Base-by-base conservation (phyloP, 306 rosid genomes). In the Cicer judaicum region DNA sequence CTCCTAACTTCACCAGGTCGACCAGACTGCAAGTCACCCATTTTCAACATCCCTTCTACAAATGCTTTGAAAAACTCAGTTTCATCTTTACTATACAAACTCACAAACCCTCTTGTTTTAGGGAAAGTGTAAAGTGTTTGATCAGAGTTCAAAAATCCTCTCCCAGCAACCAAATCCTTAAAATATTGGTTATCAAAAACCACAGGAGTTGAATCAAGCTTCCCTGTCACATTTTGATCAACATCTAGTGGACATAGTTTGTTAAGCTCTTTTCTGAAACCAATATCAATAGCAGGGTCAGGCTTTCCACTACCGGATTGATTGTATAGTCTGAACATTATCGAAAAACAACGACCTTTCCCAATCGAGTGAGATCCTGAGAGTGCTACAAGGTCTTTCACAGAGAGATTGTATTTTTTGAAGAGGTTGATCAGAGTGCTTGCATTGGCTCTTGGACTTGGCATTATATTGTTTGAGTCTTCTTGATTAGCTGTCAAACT, bases 301-400 rank as follows among this genome's bases (percentile, higher is more conserved):
- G 96, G 91, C 29, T 3, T 80, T 34, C 97, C 94, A 0, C 77
- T 77, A 12, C 98, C 97, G 0, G 97, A 89, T 60, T 93, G 96
- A 68, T 91, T 93, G 84, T 94, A 94, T 7, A 94, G 85, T 68
- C 98, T 78, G 57, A 88, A 91, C 97, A 94, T 91, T 90, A 94
- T 48, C 9, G 98, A 94, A 56, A 94, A 94, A 70, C 98, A 94
- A 57, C 93, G 89, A 9, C 57, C 98, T 82, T 89, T 48, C 40
- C 98, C 98, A 6, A 94, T 86, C 7, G 92, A 91, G 78, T 93
- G 97, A 38, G 97, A 84, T 48, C 98, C 97, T 7, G 98, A 91
- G 68, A 93, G 96, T 61, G 96, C 90, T 10, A 93, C 95, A 0
- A 91, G 86, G 73, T 91, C 94, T 59, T 79, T 76, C 16, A 88